Percentiles rank a stretch among this genome's conserved stretches.
These are phyloP conservation scores for Phytophthora uliginosa DNA, from an alignment of 352 stramenopile genomes.

Conservation along the genomic window DNA sequence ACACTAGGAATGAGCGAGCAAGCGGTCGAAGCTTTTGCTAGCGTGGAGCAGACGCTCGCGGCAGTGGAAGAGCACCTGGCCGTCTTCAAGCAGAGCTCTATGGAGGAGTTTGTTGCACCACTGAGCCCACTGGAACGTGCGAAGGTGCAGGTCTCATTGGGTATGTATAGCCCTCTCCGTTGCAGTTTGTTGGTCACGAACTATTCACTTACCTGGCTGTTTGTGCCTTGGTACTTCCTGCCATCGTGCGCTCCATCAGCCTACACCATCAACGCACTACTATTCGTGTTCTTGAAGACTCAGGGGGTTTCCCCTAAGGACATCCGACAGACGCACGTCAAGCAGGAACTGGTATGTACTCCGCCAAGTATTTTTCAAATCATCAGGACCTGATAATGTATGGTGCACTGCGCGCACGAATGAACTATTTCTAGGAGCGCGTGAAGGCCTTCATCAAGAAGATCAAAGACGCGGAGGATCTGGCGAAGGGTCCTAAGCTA, in stretches of 20 bases:
- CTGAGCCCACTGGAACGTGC: conserved; percentile 79
- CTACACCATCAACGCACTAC: conserved; percentile 88
- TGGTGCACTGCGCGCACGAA: background rate
- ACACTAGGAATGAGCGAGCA: conserved; percentile 58
- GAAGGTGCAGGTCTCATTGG: conserved; percentile 87
- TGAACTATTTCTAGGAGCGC: conserved; percentile 58
- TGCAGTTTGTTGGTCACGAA: background rate
- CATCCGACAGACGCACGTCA: conserved; percentile 91
- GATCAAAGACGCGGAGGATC: conserved; percentile 90
- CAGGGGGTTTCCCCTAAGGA: conserved; percentile 91
- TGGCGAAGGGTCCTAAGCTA: conserved; percentile 79
- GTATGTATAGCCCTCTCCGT: conserved; percentile 40
- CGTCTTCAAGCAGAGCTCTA: conserved; percentile 59
- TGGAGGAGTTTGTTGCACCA: conserved; percentile 70
- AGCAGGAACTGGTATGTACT: conserved; percentile 80
- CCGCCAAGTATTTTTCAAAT: background rate
- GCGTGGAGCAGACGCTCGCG: conserved; percentile 84
- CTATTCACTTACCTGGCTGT: conserved; percentile 3
- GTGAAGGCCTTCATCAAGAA: conserved; percentile 92
- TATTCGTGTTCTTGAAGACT: conserved; percentile 91
- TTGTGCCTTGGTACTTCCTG: conserved; percentile 6
- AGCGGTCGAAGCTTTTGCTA: conserved; percentile 68
- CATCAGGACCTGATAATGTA: too few relatives aligned
- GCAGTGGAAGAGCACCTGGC: conserved; percentile 80
- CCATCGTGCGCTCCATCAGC: conserved; percentile 40